phyloP scores from a whole-genome alignment of 257 asterid species.

The Cynanchum wilfordii region DNA sequence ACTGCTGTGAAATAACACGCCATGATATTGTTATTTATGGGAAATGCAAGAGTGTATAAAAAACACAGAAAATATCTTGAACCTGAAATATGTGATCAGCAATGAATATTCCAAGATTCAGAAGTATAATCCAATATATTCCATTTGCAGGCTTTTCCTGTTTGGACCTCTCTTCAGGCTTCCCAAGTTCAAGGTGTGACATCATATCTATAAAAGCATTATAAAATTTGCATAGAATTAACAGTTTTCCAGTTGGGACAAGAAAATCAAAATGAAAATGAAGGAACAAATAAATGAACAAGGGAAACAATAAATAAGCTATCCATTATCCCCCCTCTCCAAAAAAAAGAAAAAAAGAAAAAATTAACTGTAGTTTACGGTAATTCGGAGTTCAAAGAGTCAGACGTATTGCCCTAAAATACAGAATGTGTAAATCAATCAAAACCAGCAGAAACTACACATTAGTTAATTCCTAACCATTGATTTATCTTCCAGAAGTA shows the following conservation, averaged over 20 bases:
- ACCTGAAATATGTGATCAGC: constrained; percentile 96
- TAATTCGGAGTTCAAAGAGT: too few relatives aligned
- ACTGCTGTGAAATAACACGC: not conserved
- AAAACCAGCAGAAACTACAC: not conserved
- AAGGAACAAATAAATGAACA: not conserved
- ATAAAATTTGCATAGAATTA: constrained; percentile 26
- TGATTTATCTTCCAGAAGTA: not conserved
- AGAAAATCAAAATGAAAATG: not conserved
- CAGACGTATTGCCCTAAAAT: not conserved
- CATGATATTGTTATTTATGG: not conserved
- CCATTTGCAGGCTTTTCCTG: constrained; percentile 74
- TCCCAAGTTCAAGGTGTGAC: constrained; percentile 80
- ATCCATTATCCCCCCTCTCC: too few relatives aligned
- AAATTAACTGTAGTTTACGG: not conserved
- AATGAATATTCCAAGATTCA: constrained; percentile 67
- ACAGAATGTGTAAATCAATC: not conserved
- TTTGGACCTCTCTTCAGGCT: constrained; percentile 47
- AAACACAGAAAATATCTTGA: constrained; percentile 8
- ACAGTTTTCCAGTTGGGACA: not conserved
- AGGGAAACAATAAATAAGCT: not conserved
- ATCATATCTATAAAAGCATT: constrained; percentile 62
- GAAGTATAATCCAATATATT: constrained; percentile 84
- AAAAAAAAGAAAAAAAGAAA: too few relatives aligned
- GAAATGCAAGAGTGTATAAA: not conserved
- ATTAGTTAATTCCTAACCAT: not conserved